These are phyloP conservation scores for Trypanosoma lewisi DNA, from an alignment of 208 protist genomes.

Conservation along the genomic window DNA sequence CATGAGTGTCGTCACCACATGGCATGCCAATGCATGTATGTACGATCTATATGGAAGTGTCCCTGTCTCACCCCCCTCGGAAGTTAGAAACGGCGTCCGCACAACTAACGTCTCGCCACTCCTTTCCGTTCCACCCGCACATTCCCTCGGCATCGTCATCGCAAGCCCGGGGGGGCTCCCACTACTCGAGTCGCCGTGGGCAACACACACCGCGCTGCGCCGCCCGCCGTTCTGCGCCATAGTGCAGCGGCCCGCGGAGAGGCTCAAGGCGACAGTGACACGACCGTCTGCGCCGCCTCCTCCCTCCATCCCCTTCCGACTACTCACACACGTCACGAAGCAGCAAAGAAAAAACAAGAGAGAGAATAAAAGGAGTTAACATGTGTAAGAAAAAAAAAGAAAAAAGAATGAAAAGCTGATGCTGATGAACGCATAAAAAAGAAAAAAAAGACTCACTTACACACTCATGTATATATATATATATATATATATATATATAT, in stretches of 20 bases:
- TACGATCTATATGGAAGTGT: constrained; percentile 9
- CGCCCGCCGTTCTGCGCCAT: constrained; percentile 1
- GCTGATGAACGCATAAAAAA: no score
- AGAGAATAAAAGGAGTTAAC: no score
- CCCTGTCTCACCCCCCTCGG: constrained; percentile 12
- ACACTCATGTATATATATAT: no score
- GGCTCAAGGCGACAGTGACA: constrained; percentile 17
- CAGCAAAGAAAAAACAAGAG: no score
- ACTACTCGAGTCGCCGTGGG: constrained; percentile 4
- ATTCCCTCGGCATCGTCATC: not conserved
- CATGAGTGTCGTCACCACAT: constrained; percentile 13
- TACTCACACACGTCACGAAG: no score
- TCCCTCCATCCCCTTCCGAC: not conserved
- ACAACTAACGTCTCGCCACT: constrained; percentile 2
- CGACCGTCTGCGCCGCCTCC: not conserved
- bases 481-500: no score
- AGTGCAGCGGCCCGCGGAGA: constrained; percentile 21
- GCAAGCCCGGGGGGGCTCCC: constrained; percentile 10
- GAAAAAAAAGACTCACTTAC: no score
- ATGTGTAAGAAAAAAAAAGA: no score
- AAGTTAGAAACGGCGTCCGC: constrained; percentile 17
- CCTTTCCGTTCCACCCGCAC: not conserved
- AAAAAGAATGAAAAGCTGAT: no score
- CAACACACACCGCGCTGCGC: constrained; percentile 8
- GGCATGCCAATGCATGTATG: constrained; percentile 5